Base-by-base conservation (phyloP, 1,139 yeast species). In the Suhomyces bolitotheri region DNA sequence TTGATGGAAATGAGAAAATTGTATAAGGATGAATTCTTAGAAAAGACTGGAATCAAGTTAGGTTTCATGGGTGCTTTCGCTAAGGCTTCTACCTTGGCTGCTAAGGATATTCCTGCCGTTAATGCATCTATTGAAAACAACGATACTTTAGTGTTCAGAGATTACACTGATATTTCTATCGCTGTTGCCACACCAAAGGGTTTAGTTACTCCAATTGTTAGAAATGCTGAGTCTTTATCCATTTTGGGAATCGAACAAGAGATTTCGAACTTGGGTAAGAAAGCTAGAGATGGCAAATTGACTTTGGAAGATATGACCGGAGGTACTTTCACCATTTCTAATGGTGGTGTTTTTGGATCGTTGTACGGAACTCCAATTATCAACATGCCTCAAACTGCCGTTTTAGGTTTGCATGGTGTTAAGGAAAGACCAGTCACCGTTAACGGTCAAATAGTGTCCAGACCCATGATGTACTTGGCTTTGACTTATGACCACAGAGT, bases 121-220 rank as follows among this genome's bases (percentile, higher is more conserved):
- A 92, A 92, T 58, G 98, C 95, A 55, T 82, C 95, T 51, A 92
- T 92, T 58, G 97, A 89, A 66, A 79, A 80, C 60, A 89, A 85
- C 51, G 94, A 88, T 65, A 92, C 96, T 54, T 80, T 92, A 67
- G 95, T 92, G 28, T 92, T 81, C 76, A 85, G 96, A 71, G 98
- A 92, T 67, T 92, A 87, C 73, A 87, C 87, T 50, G 99, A 92
- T 64, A 82, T 94, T 50, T 88, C 97, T 28, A 75, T 92, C 54
- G 99, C 99, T 27, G 99, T 92, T 45, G 97, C 99, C 46, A 94
- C 99, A 49, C 98, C 98, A 61, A 92, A 94, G 78, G 99, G 99
- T 60, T 80, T 92, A 56, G 98, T 92, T 34, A 92, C 99, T 34
- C 99, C 99, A 47, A 92, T 92, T 45, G 89, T 92, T 38, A 89